Percentiles rank a stretch among this genome's conserved stretches.
Conservation (phyloP, 495 filamentous ascomycete species). For the Viridothelium virens region DNA sequence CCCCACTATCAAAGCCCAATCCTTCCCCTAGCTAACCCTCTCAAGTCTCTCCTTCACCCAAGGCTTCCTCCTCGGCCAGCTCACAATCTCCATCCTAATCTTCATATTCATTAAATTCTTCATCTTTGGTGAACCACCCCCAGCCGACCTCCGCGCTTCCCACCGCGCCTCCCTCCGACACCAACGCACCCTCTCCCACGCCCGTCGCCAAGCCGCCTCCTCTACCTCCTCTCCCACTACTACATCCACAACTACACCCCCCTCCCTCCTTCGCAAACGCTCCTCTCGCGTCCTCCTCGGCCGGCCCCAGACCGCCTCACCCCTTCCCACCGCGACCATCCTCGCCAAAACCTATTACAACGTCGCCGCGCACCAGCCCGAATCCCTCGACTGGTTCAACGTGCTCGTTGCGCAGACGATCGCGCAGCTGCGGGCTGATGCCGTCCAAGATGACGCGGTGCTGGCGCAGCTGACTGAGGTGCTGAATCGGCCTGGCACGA, state of each 20-base stretch:
- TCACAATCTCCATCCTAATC: conserved; percentile 81
- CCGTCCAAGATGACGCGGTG: conserved; percentile 81
- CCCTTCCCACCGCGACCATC: conserved; percentile 49
- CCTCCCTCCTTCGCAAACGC: conserved; percentile 18
- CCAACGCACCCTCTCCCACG: conserved; percentile 55
- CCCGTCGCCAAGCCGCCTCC: conserved; percentile 39
- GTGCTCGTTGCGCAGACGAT: conserved; percentile 95
- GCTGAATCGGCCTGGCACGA: conserved; percentile 66
- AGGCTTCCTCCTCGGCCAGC: conserved; percentile 86
- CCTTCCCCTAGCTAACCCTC: not conserved
- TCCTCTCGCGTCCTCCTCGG: not conserved
- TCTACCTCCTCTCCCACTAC: conserved; percentile 51
- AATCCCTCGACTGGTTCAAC: conserved; percentile 99
- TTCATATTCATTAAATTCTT: conserved; percentile 99
- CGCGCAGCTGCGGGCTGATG: conserved; percentile 87
- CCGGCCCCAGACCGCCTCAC: conserved; percentile 44
- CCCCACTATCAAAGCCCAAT: not conserved
- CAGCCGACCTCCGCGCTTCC: conserved; percentile 62
- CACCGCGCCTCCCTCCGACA: conserved; percentile 61
- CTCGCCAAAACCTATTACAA: conserved; percentile 97
- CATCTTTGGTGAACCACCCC: conserved; percentile 92
- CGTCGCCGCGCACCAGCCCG: conserved; percentile 91
- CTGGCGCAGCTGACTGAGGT: conserved; percentile 85
- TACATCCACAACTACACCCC: conserved; percentile 36
- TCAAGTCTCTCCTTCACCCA: conserved; percentile 79